Evolutionary conservation across 805 yeast species (phyloP).

Genomic region (Candida oleophila): DNA sequence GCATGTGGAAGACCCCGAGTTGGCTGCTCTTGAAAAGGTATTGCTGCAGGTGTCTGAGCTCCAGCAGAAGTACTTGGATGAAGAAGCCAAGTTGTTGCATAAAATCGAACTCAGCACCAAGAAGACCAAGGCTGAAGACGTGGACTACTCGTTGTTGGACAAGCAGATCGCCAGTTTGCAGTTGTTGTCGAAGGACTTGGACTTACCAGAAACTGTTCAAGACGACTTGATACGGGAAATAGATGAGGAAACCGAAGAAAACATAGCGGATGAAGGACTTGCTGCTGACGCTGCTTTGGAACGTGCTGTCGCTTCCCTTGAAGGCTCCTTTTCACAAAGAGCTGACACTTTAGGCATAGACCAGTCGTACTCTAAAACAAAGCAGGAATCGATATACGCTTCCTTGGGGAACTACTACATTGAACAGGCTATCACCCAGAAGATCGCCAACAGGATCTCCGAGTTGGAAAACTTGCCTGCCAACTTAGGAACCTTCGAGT

Average conservation of each 20-base stretch:
- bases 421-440: conserved; percentile 54
- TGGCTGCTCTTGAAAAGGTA: conserved; percentile 42
- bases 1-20: conserved; percentile 25
- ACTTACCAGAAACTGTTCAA: conserved; percentile 56
- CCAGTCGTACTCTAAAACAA: conserved; percentile 16
- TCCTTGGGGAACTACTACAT: conserved; percentile 49
- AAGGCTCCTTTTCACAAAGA: conserved; percentile 21
- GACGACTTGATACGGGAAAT: not conserved
- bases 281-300: not conserved
- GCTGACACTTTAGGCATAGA: conserved; percentile 43
- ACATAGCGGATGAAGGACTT: not conserved
- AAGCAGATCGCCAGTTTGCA: conserved; percentile 66
- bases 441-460: conserved; percentile 54
- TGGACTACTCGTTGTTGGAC: conserved; percentile 48
- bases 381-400: conserved; percentile 27
- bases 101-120: conserved; percentile 9
- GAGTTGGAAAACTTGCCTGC: conserved; percentile 69
- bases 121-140: conserved; percentile 22
- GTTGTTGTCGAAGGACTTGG: conserved; percentile 61
- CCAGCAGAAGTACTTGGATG: conserved; percentile 29
- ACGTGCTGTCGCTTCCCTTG: conserved; percentile 7
- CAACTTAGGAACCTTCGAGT: conserved; percentile 57
- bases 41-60: conserved; percentile 40
- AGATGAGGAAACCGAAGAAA: not conserved
- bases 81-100: not conserved